Evolutionary conservation across 352 stramenopile genomes (phyloP).

Genomic region (Phytophthora rubi): DNA sequence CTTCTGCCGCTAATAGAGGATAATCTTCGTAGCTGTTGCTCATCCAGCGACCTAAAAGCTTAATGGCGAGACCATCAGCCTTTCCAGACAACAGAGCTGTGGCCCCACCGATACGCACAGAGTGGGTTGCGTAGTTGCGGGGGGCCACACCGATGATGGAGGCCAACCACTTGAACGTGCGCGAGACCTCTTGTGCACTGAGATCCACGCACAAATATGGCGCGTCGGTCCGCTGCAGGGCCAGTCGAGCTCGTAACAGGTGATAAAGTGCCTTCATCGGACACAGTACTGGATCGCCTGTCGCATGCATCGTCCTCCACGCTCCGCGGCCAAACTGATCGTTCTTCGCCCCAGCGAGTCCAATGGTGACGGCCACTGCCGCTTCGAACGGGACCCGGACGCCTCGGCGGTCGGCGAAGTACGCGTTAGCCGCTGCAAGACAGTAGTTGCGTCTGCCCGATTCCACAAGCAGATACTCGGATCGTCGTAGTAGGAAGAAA

Average conservation of each 20-base stretch:
- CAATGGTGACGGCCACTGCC: slow-evolving; percentile 2
- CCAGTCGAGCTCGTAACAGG: background rate
- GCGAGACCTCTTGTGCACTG: background rate
- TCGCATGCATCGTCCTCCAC: slow-evolving; percentile 2
- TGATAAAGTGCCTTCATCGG: background rate
- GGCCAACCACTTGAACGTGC: background rate
- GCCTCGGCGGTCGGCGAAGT: background rate
- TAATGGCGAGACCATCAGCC: background rate
- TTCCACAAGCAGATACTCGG: background rate
- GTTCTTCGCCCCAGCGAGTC: slow-evolving; percentile 8
- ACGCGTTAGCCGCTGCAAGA: background rate
- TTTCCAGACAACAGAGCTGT: background rate
- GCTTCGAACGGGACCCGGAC: background rate
- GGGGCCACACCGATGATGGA: background rate
- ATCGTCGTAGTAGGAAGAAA: background rate
- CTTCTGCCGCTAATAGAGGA: background rate
- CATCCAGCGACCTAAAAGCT: background rate
- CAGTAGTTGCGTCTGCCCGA: background rate
- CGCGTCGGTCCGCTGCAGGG: background rate
- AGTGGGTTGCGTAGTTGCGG: background rate
- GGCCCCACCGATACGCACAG: background rate
- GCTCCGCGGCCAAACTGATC: slow-evolving; percentile 5
- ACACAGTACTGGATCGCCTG: background rate
- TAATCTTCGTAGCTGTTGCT: background rate
- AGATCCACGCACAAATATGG: background rate